These are phyloP conservation scores for Pseudoscleropodium purum DNA, from an alignment of 225 moss, liverwort and hornwort genomes.

Conservation along the genomic window DNA sequence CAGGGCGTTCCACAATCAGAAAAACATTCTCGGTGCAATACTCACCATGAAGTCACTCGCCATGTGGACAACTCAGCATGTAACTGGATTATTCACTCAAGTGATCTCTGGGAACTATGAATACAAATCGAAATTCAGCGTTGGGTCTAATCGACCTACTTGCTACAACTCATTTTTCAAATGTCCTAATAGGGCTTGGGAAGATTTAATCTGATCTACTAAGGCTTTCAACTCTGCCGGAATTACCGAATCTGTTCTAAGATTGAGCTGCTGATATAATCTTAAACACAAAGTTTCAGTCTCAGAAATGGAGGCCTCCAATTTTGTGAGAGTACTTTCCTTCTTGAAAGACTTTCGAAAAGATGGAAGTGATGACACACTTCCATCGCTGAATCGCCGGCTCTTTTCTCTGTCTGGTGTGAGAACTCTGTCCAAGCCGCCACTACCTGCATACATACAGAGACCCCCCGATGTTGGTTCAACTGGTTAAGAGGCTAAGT, in stretches of 20 bases:
- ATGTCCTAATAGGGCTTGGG: conserved; percentile 46
- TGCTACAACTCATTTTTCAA: conserved; percentile 47
- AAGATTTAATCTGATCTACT: conserved; percentile 47
- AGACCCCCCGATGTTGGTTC: not conserved
- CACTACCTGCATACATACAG: conserved; percentile 52
- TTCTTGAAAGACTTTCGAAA: conserved; percentile 27
- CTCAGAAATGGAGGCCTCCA: conserved; percentile 65
- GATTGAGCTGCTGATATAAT: conserved; percentile 41
- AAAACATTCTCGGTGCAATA: no score
- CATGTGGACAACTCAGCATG: not conserved
- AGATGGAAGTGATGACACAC: conserved; percentile 26
- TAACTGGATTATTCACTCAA: not conserved
- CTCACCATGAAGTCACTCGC: not conserved
- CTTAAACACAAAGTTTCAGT: conserved; percentile 55
- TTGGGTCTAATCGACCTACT: not conserved
- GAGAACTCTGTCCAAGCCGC: conserved; percentile 68
- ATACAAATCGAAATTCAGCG: conserved; percentile 1
- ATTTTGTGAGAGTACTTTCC: conserved; percentile 44
- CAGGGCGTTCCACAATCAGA: no score
- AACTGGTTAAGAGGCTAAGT: not conserved
- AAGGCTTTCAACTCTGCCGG: conserved; percentile 28
- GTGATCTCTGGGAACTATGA: not conserved
- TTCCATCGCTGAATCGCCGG: conserved; percentile 38
- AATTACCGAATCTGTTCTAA: conserved; percentile 1
- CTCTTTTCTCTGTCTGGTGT: conserved; percentile 62